Evolutionary conservation across 352 stramenopile genomes (phyloP).

Genomic region (Globisporangium paroecandrum): DNA sequence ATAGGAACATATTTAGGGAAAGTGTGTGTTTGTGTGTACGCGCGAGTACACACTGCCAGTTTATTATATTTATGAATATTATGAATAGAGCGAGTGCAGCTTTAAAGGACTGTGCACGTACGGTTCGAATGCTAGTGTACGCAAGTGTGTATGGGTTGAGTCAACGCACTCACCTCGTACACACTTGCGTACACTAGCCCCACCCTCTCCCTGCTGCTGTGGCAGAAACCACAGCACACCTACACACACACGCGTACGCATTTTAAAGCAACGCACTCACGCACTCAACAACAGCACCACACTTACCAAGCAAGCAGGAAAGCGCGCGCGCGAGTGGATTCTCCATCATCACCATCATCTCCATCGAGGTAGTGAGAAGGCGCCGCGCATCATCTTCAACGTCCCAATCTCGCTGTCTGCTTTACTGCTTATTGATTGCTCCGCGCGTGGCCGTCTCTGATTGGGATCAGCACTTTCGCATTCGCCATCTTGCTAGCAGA

Average conservation of each 20-base stretch:
- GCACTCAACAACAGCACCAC: neutral
- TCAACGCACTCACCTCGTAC: neutral
- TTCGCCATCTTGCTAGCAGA: neutral
- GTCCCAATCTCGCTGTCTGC: neutral
- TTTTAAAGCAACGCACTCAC: neutral
- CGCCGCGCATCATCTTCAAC: neutral
- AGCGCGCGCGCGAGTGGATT: neutral
- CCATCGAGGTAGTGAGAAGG: neutral
- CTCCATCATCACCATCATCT: neutral
- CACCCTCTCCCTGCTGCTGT: neutral
- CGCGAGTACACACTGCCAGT: too few relatives aligned
- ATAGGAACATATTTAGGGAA: too few relatives aligned
- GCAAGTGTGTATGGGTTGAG: too few relatives aligned
- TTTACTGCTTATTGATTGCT: neutral
- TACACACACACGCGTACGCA: neutral
- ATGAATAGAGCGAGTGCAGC: neutral
- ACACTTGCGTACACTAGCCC: neutral
- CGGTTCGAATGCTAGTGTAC: neutral
- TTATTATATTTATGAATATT: too few relatives aligned
- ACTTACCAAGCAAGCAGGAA: neutral
- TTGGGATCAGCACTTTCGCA: constrained; percentile 5
- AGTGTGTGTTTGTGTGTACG: too few relatives aligned
- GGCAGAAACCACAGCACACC: neutral
- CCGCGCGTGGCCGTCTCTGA: neutral
- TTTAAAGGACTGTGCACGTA: neutral